Evolutionary conservation across 1,284 basidiomycete species (phyloP), one percentile per base, ranked within the genome.

Genomic region (Sanguinoderma infundibulare): DNA sequence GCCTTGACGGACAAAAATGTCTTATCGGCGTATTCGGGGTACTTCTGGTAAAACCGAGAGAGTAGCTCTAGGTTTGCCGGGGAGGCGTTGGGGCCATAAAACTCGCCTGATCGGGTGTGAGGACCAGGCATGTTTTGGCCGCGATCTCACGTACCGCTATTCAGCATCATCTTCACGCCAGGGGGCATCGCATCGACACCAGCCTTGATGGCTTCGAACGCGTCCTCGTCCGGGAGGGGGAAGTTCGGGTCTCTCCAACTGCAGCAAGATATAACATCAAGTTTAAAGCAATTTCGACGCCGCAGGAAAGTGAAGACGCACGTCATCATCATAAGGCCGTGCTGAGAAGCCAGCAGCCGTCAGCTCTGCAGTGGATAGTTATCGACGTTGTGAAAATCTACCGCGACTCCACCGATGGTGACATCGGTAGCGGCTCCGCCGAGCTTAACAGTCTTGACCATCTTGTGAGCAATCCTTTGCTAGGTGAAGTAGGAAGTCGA

Each of bases 201-300:
- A 2, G 87, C 83, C 70, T 85, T 87, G 78, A 91, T 87, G 5
- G 85, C 77, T 39, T 80, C 82, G 62, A 91, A 89, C 10, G 81
- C 81, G 20, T 82, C 75, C 55, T 85, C 82, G 49, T 90, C 85
- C 0, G 83, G 72, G 3, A 80, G 73, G 12, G 77, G 79, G 26
- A 66, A 6, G 50, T 53, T 60, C 8, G 65, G 66, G 32, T 63
- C 62, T 39, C 64, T 72, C 78, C 75, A 78, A 9, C 78, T 79
- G 10, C 3, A 30, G 7, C 10, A 38, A 38, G 10, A 3, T 26
- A 32, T 57, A n/a, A n/a, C 10, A 55, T 34, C 42, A 46, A 28
- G 42, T 2, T n/a, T 20, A 40, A 32, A 12, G 17, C 5, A 10
- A 22, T 14, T 14, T 10, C 1, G 6, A 24, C 4, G 9, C 10